Percentiles rank a stretch among this genome's conserved stretches.
phyloP scores from a whole-genome alignment of 352 stramenopile genomes.

The Phytophthora uliginosa region DNA sequence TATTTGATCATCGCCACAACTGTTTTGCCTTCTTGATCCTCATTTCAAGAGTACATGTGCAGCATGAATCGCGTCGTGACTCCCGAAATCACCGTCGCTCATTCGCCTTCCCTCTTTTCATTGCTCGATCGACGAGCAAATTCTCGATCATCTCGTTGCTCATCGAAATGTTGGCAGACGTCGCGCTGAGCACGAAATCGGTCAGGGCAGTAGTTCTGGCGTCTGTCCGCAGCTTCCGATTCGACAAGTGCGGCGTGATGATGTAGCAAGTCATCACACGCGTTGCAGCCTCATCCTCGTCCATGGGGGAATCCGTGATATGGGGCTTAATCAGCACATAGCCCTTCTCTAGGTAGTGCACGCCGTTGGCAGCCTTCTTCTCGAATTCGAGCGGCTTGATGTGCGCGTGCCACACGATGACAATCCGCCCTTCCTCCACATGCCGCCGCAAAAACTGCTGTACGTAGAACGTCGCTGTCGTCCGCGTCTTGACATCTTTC shows the following conservation, averaged over 20 bases:
- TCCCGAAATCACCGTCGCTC: neutral
- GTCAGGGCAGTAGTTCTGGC: slow-evolving; percentile 45
- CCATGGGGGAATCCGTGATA: slow-evolving; percentile 10
- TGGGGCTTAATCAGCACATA: slow-evolving; percentile 69
- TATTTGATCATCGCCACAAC: neutral
- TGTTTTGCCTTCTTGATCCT: neutral
- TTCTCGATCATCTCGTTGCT: slow-evolving; percentile 66
- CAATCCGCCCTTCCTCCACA: slow-evolving; percentile 58
- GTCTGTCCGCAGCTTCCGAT: slow-evolving; percentile 37
- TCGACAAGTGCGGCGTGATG: slow-evolving; percentile 50
- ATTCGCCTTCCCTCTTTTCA: neutral
- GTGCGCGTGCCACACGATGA: slow-evolving; percentile 69
- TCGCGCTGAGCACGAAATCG: slow-evolving; percentile 51
- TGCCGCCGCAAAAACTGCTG: slow-evolving; percentile 66
- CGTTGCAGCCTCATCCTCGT: slow-evolving; percentile 30
- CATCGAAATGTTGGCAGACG: slow-evolving; percentile 45
- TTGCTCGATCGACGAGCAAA: slow-evolving; percentile 24
- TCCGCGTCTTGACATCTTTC: slow-evolving; percentile 52
- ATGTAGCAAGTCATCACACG: slow-evolving; percentile 62
- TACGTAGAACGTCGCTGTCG: slow-evolving; percentile 56
- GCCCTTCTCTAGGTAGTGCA: slow-evolving; percentile 60
- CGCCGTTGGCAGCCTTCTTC: slow-evolving; percentile 38
- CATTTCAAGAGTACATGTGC: neutral
- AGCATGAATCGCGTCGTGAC: no score
- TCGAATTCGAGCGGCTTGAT: slow-evolving; percentile 68